Conservation (phyloP, 495 filamentous ascomycete genomes). For the Podospora tetraspora region DNA sequence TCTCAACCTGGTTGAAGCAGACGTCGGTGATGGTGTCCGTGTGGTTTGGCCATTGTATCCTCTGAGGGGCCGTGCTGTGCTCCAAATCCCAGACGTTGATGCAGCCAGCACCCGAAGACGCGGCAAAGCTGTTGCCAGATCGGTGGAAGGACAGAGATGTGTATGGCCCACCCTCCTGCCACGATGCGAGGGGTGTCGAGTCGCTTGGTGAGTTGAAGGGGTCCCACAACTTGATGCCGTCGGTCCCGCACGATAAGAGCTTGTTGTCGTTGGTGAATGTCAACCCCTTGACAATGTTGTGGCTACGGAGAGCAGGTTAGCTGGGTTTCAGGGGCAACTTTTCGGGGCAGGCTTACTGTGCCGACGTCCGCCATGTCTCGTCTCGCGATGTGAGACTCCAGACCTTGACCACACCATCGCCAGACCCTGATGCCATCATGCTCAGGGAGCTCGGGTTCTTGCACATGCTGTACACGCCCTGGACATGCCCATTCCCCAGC, state of each 20-base stretch:
- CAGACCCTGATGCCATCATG: constrained; percentile 70
- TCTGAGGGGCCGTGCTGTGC: constrained; percentile 68
- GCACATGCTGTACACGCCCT: constrained; percentile 75
- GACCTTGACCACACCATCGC: constrained; percentile 86
- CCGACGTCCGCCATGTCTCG: constrained; percentile 75
- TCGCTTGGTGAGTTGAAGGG: constrained; percentile 68
- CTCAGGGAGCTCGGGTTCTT: constrained; percentile 64
- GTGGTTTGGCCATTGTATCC: constrained; percentile 77
- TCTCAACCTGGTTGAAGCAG: constrained; percentile 90
- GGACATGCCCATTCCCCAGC: constrained; percentile 85
- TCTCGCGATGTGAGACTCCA: constrained; percentile 80
- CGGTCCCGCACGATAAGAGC: constrained; percentile 82
- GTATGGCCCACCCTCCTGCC: constrained; percentile 74
- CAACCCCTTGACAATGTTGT: constrained; percentile 83
- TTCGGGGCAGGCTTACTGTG: constrained; percentile 45
- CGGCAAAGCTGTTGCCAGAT: constrained; percentile 62
- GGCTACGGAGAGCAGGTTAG: constrained; percentile 22
- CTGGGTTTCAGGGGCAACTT: background rate
- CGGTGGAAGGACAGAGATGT: constrained; percentile 82
- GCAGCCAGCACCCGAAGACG: constrained; percentile 71
- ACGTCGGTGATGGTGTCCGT: constrained; percentile 89
- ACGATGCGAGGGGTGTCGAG: constrained; percentile 67
- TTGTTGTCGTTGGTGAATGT: constrained; percentile 81
- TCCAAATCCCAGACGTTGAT: constrained; percentile 76
- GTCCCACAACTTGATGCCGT: constrained; percentile 86